Evolutionary conservation across 495 filamentous ascomycete genomes (phyloP).

Genomic region (Penicillium steckii): DNA sequence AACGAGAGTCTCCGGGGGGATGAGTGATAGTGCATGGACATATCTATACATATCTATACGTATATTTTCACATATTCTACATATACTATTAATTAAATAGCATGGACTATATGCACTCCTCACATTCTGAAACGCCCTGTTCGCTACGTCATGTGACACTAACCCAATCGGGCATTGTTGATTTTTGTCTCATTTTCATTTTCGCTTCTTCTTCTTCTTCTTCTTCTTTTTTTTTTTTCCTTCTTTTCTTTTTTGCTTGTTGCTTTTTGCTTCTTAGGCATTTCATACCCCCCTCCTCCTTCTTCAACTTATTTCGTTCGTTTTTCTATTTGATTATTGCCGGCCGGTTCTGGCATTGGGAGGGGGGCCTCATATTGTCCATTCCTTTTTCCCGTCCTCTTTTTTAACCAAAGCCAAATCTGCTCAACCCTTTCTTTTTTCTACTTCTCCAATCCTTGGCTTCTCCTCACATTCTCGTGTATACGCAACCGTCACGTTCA

Average conservation of each 20-base stretch:
- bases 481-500: neutral
- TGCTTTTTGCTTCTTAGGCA: neutral
- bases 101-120: neutral
- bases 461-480: too few species aligned
- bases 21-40: too few species aligned
- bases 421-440: slow-evolving; percentile 7
- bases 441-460: slow-evolving; percentile 2
- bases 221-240: slow-evolving; percentile 8
- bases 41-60: too few species aligned
- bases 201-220: slow-evolving; percentile 8
- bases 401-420: neutral
- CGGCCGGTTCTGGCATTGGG: neutral
- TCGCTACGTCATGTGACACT: slow-evolving; percentile 30
- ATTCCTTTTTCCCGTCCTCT: neutral
- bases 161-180: slow-evolving; percentile 25
- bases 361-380: neutral
- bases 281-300: neutral
- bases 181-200: slow-evolving; percentile 26
- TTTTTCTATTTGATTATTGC: neutral
- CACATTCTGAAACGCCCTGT: slow-evolving; percentile 17
- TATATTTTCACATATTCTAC: too few species aligned
- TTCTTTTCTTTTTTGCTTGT: slow-evolving; percentile 1
- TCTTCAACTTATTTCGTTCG: neutral
- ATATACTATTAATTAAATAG: too few species aligned
- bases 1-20: too few species aligned